Evolutionary conservation across 371 early-diverging fungal genomes (phyloP).

Genomic region (Furculomyces boomerangus): DNA sequence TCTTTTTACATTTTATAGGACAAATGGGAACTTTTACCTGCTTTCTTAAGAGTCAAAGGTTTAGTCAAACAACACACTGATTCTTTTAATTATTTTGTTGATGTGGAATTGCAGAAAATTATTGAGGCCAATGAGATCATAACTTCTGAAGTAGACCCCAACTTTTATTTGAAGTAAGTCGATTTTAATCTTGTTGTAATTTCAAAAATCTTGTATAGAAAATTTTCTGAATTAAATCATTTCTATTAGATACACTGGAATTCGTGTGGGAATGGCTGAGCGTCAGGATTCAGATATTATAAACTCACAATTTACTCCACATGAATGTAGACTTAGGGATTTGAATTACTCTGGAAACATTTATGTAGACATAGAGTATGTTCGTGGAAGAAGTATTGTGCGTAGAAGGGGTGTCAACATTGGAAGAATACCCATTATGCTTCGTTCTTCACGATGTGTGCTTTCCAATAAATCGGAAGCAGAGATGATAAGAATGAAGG

Average conservation of each 20-base stretch:
- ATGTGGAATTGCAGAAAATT: conserved; percentile 90
- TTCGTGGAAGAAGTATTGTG: conserved; percentile 74
- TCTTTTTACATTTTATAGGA: conserved; percentile 37
- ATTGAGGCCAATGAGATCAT: conserved; percentile 88
- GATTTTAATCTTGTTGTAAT: conserved; percentile 14
- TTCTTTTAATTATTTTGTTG: conserved; percentile 98
- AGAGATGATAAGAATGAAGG: conserved; percentile 70
- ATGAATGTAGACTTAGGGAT: conserved; percentile 98
- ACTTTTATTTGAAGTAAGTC: conserved; percentile 74
- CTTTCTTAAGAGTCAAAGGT: conserved; percentile 95
- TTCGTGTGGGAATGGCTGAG: conserved; percentile 79
- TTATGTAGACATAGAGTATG: conserved; percentile 95
- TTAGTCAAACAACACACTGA: conserved; percentile 99
- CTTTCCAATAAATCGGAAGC: conserved; percentile 57
- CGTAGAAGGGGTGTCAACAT: conserved; percentile 74
- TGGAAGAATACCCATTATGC: conserved; percentile 99
- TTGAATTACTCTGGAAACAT: conserved; percentile 95
- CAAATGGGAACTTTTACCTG: conserved; percentile 96
- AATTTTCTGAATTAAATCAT: not conserved
- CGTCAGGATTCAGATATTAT: conserved; percentile 59
- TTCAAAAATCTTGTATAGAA: conserved; percentile 2
- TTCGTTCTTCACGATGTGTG: conserved; percentile 80
- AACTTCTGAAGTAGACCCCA: conserved; percentile 96
- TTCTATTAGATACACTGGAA: conserved; percentile 45
- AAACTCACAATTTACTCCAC: conserved; percentile 67